Evolutionary conservation across 257 asterid species (phyloP), one percentile per base, ranked within the genome.

Genomic region (Cynanchum wilfordii): DNA sequence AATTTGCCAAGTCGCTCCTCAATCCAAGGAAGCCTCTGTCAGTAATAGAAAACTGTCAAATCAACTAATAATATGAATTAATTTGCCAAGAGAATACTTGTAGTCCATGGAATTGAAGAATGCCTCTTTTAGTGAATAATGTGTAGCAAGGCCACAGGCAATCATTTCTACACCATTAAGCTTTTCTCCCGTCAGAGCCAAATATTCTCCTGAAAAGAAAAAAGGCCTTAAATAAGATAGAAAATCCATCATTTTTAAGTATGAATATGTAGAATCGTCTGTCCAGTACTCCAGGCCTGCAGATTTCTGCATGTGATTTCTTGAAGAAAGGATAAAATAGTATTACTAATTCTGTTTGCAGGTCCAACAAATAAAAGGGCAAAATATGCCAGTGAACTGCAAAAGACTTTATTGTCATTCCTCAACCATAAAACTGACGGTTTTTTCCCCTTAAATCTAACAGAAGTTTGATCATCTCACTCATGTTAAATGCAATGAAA

Each of bases 71-170:
- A 25, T 10, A 30, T 17, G 65, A 68, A 72, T 27, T 19, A 2
- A 17, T 30, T 51, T 24, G n/a, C 68, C 22, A 71, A 66, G 82
- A 83, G 71, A 77, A 86, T 9, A 62, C n/a, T 16, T 67, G 65
- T n/a, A 29, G 17, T 45, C 11, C 56, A 76, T 38, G 47, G 55
- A 51, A 64, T 38, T 29, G 57, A 51, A 58, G 67, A 74, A 69
- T 75, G 92, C 98, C 81, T 90, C 98, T 81, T 82, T 89, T 68
- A 86, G 74, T 30, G 88, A 82, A 78, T 81, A 95, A 79, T 95
- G 99, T 66, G 99, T 92, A 57, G 96, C 99, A 78, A 95, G 98
- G 83, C 94, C 97, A 70, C 93, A 88, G 24, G 96, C 96, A 86
- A 95, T 78, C 98, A 95, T 92, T 71, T 92, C 99, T 66, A 82